Percentiles rank a stretch among this genome's conserved stretches.
phyloP scores from a whole-genome alignment of 768 basidiomycete species.

The Amanita rubescens region DNA sequence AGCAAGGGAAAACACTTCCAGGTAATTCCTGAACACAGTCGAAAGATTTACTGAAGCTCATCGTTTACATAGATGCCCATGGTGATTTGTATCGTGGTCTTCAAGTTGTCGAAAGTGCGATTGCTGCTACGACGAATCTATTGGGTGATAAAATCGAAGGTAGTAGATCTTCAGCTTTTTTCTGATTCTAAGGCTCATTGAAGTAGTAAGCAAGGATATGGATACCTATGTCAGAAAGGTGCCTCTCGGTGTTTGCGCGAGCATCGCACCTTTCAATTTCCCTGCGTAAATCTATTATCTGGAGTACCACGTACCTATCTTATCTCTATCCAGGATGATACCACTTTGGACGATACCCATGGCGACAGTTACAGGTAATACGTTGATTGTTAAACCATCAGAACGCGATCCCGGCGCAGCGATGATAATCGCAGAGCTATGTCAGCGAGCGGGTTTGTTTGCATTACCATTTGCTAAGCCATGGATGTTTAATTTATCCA shows the following conservation, averaged over 20 bases:
- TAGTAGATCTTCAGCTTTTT: slow-evolving; percentile 24
- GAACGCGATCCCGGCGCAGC: slow-evolving; percentile 96
- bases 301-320: slow-evolving; percentile 5
- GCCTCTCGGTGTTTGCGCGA: slow-evolving; percentile 85
- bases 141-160: slow-evolving; percentile 92
- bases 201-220: slow-evolving; percentile 87
- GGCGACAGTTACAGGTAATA: slow-evolving; percentile 87
- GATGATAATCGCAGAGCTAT: slow-evolving; percentile 96
- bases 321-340: slow-evolving; percentile 61
- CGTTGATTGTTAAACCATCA: slow-evolving; percentile 90
- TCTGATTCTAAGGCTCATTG: slow-evolving; percentile 1
- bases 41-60: background rate
- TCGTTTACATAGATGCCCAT: slow-evolving; percentile 62
- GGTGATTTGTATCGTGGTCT: slow-evolving; percentile 91
- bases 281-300: slow-evolving; percentile 53
- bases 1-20: slow-evolving; percentile 92
- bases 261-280: slow-evolving; percentile 85
- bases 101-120: slow-evolving; percentile 80
- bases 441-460: slow-evolving; percentile 66
- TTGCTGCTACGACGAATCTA: slow-evolving; percentile 76
- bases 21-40: slow-evolving; percentile 34
- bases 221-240: slow-evolving; percentile 82
- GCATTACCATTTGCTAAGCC: background rate
- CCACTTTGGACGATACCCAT: slow-evolving; percentile 94
- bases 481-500: background rate